Evolutionary conservation across 805 yeast genomes (phyloP), one percentile per base, ranked within the genome.

Genomic region (Monosporozyma solicola): DNA sequence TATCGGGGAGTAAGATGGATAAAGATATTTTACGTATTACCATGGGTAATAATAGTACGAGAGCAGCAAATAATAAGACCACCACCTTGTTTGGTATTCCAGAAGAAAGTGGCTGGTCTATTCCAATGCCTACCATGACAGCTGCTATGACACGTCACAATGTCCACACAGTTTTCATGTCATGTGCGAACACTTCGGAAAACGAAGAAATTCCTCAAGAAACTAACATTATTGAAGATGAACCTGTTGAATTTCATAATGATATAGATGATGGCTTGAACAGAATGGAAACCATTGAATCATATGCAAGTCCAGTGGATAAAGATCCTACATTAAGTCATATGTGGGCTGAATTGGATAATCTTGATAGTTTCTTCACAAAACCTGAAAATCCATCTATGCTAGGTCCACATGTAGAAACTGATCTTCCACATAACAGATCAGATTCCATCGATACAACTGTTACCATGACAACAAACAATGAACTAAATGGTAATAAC

Each of bases 21-120:
- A 86, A 88, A 61, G 97, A 91, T 63, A 91, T 92, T 20, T 74
- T 94, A 60, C 77, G 97, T 66, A 87, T 94, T 83, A 85, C 95
- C 59, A 78, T 92, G 63, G 97, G 97, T 10, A 89, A 87, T 58
- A 74, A 83, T 13, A 80, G 87, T 8, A 75, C 86, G 59, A 80
- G 85, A 60, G 87, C 85, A 57, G 95, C 87, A 57, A 86, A 85
- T 63, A 96, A 87, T 58, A 83, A 80, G 59, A 84, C 94, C 2
- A 90, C 94, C 0, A 89, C 97, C 0, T 72, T 94, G 52, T 95
- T 90, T 72, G 99, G 99, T 15, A 83, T 92, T 25, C 98, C 99
- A 0, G 74, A 70, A 31, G 96, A 87, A 11, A 83, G 85, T 62
- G 99, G 99, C 1, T 94, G 99, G 99, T 84, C 97, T 0, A 83